Evolutionary conservation across 2,329 filamentous ascomycete genomes (phyloP).

Genomic region (Penicillium sp.): DNA sequence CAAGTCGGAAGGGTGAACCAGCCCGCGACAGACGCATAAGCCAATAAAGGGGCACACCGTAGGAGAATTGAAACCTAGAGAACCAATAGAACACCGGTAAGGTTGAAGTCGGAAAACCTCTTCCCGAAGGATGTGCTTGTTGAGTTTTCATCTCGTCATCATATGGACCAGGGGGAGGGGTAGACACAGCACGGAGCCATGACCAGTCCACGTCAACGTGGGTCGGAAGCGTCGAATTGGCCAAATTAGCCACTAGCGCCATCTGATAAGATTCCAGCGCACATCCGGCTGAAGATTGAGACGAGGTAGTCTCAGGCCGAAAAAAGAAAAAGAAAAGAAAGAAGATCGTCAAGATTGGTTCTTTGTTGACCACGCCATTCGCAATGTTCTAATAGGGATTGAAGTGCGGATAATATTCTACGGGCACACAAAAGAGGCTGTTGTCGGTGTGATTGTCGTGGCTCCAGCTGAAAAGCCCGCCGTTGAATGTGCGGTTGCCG

Average conservation of each 20-base stretch:
- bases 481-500: too few species aligned
- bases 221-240: slow-evolving; percentile 8
- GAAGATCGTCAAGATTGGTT: too few species aligned
- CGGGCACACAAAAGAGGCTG: too few species aligned
- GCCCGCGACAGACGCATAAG: slow-evolving; percentile 2
- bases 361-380: too few species aligned
- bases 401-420: too few species aligned
- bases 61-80: neutral
- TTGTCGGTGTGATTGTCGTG: too few species aligned
- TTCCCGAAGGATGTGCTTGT: too few species aligned
- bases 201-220: slow-evolving; percentile 4
- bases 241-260: slow-evolving; percentile 13
- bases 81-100: neutral
- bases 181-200: slow-evolving; percentile 8
- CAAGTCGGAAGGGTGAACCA: slow-evolving; percentile 5
- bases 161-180: neutral
- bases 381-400: too few species aligned
- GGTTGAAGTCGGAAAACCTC: too few species aligned
- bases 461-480: too few species aligned
- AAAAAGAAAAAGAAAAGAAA: too few species aligned
- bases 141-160: neutral
- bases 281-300: slow-evolving; percentile 11
- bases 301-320: neutral
- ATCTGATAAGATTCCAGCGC: slow-evolving; percentile 23
- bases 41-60: slow-evolving; percentile 4